Evolutionary conservation across 1,284 basidiomycete species (phyloP).

Genomic region (Golubevia sp.): DNA sequence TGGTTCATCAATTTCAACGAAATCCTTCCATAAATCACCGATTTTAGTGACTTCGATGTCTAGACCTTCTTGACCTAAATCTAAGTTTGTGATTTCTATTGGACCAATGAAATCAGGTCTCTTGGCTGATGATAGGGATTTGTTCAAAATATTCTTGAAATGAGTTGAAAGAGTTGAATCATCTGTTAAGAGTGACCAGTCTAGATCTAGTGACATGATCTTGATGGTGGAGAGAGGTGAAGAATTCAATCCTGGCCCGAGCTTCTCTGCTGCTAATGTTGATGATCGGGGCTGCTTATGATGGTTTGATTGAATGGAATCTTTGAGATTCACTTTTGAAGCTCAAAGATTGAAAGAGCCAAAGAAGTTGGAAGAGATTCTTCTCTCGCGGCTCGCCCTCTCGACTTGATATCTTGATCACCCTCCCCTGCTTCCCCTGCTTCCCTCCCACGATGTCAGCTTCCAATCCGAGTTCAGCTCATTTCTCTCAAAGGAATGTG

Average conservation of each 20-base stretch:
- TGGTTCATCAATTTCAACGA: constrained; percentile 25
- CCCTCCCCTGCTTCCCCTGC: constrained; percentile 15
- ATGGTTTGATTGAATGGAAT: not conserved
- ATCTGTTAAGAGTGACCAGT: constrained; percentile 47
- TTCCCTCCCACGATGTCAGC: constrained; percentile 15
- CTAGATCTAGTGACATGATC: constrained; percentile 32
- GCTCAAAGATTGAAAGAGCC: not conserved
- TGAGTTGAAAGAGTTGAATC: constrained; percentile 29
- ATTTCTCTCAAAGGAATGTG: constrained; percentile 41
- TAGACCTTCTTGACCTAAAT: constrained; percentile 42
- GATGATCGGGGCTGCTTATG: not conserved
- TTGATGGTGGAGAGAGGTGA: too few relatives aligned
- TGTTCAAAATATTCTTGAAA: constrained; percentile 42
- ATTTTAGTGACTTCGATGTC: constrained; percentile 46
- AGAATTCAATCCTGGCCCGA: not conserved
- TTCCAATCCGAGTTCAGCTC: not conserved
- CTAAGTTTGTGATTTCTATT: constrained; percentile 27
- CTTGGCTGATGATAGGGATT: constrained; percentile 20
- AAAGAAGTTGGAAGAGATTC: not conserved
- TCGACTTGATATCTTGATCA: constrained; percentile 16
- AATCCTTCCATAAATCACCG: constrained; percentile 52
- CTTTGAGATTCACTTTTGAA: not conserved
- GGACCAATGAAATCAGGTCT: constrained; percentile 50
- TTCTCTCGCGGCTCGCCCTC: constrained; percentile 12
- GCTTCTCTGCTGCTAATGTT: not conserved